Evolutionary conservation across 345 rosid genomes (phyloP).

Genomic region (Jatropha curcas): DNA sequence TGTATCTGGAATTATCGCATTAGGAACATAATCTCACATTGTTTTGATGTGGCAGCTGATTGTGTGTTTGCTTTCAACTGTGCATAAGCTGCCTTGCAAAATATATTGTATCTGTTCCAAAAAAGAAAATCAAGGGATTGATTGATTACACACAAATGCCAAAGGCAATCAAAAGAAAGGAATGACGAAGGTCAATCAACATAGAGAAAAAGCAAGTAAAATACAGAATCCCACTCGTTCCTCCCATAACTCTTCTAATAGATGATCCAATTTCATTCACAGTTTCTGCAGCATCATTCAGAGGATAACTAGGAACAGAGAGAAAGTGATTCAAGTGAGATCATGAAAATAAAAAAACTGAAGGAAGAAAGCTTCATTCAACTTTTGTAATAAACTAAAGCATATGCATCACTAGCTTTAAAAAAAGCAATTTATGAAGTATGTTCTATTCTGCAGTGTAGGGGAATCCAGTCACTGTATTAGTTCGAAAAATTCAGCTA

Average conservation of each 20-base stretch:
- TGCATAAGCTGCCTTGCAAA: conserved; percentile 88
- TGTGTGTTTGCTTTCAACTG: conserved; percentile 56
- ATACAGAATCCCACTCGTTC: conserved; percentile 95
- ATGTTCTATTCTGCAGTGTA: not conserved
- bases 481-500: not conserved
- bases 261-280: conserved; percentile 85
- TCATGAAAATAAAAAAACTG: not conserved
- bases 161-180: not conserved
- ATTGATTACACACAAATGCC: not conserved
- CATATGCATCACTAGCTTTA: not conserved
- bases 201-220: conserved; percentile 15
- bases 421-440: not conserved
- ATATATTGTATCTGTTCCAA: conserved; percentile 62
- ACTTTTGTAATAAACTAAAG: not conserved
- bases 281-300: conserved; percentile 89
- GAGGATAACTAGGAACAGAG: conserved; percentile 76
- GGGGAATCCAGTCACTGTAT: not conserved
- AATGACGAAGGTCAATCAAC: conserved; percentile 16
- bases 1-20: conserved; percentile 7
- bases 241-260: conserved; percentile 88
- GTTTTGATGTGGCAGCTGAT: conserved; percentile 57
- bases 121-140: conserved; percentile 12
- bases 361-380: not conserved
- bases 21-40: conserved; percentile 57
- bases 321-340: conserved; percentile 18